These are phyloP conservation scores for Oemleria cerasiformis DNA, from an alignment of 306 rosid species.

Conservation along the genomic window DNA sequence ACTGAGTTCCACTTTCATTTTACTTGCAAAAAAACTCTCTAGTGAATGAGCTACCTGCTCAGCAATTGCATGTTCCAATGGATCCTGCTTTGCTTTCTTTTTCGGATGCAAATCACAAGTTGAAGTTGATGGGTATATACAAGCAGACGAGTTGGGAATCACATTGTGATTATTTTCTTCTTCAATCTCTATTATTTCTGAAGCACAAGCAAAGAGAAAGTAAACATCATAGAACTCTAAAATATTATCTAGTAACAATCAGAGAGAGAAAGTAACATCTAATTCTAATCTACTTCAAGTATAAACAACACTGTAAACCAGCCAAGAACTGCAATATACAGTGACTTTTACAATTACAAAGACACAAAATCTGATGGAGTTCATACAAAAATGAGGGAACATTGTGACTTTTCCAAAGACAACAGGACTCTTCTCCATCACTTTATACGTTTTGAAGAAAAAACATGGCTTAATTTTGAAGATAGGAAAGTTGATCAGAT, in stretches of 20 bases:
- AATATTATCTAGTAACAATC: no score
- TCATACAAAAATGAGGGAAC: background rate
- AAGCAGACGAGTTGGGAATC: background rate
- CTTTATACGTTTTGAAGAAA: background rate
- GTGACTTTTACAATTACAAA: no score
- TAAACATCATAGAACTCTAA: no score
- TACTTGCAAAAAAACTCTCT: constrained; percentile 2
- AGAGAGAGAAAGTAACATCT: no score
- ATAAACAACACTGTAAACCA: no score
- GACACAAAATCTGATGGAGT: background rate
- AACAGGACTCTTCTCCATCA: background rate
- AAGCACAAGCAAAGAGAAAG: background rate
- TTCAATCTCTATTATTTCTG: background rate
- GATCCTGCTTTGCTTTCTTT: background rate
- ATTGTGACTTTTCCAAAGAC: background rate
- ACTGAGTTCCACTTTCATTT: background rate
- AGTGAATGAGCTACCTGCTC: background rate
- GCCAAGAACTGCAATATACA: no score
- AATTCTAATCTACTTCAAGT: no score
- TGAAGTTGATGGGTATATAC: background rate
- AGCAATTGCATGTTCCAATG: background rate
- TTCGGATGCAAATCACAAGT: background rate
- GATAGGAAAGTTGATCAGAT: background rate
- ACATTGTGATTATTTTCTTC: no score
- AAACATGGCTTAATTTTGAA: background rate